Evolutionary conservation across 148 eudicot species (phyloP), one percentile per base, ranked within the genome.

Genomic region (Dianthus caryophyllus): DNA sequence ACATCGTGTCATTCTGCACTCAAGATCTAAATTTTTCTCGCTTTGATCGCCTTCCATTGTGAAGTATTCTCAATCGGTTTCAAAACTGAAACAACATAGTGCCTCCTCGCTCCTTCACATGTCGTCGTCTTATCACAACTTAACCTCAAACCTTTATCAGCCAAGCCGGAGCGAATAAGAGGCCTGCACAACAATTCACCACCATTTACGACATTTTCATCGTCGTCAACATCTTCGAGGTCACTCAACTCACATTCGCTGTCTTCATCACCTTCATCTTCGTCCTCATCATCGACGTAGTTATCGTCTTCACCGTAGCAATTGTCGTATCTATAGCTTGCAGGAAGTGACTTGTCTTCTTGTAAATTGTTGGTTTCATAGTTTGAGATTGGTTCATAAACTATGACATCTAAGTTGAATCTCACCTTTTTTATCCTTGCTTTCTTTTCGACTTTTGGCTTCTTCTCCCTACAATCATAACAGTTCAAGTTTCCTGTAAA

Each of bases 31-130:
- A 73, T 24, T 69, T 58, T 79, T 67, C 73, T 84, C 17, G 77
- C 81, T 77, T 86, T 86, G 12, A 89, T 29, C 21, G 80, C 73
- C 72, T 81, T 86, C 96, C 91, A 89, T 30, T 89, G 91, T 11
- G 79, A 71, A 30, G 86, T 70, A 73, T 89, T 84, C 76, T 86
- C 89, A 67, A 89, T 78, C 39, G 89, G 96, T 64, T 81, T 81
- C 71, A 89, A 80, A 74, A 89, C 89, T 41, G 87, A 80, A 41
- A 70, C 74, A 57, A 66, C 81, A 61, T 77, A 77, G n/a, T 62
- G 75, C 54, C 78, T 82, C 71, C 82, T 79, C 18, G 70, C 61
- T 43, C 76, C 60, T 21, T 64, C 70, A 25, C 66, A 65, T 1
- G 3, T n/a, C 6, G 39, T n/a, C 12, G 11, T 33, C 16, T 56